Percentiles rank a stretch among this genome's conserved stretches.
These are phyloP conservation scores for Dictyostelium citrinum DNA, from an alignment of 78 protist species.

Conservation along the genomic window DNA sequence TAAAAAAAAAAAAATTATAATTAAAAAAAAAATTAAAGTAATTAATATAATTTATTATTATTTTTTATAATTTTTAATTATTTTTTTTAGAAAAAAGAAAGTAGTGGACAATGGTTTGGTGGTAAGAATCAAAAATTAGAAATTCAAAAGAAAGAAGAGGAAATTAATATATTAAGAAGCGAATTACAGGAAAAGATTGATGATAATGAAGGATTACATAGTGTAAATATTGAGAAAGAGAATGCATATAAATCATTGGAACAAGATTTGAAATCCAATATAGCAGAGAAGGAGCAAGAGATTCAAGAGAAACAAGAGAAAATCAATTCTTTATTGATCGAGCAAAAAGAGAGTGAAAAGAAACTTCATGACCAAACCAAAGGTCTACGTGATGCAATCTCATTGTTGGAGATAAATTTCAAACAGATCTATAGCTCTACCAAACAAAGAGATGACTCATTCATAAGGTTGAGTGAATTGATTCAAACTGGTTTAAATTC, in stretches of 20 bases:
- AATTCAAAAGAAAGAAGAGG: constrained; percentile 56
- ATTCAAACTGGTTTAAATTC: background rate
- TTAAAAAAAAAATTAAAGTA: background rate
- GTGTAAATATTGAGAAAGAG: constrained; percentile 64
- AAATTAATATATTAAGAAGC: constrained; percentile 44
- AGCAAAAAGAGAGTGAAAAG: constrained; percentile 46
- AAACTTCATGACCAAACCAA: constrained; percentile 31
- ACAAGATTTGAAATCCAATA: background rate
- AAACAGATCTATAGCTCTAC: background rate
- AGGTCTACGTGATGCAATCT: background rate
- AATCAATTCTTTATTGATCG: background rate
- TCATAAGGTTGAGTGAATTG: constrained; percentile 6
- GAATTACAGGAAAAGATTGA: constrained; percentile 69
- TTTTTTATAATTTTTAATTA: too few relatives aligned
- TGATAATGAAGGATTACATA: constrained; percentile 62
- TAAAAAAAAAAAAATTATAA: background rate
- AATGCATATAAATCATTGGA: constrained; percentile 51
- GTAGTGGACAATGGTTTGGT: constrained; percentile 22
- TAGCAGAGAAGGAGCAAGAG: background rate
- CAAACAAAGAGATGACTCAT: constrained; percentile 47
- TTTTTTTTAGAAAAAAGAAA: constrained; percentile 6
- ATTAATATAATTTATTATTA: background rate
- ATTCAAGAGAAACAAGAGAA: constrained; percentile 30
- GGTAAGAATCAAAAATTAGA: constrained; percentile 34
- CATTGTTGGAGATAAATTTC: background rate